Conservation (phyloP, 2,329 filamentous ascomycete genomes). For the Aaosphaeria pasadenensis region DNA sequence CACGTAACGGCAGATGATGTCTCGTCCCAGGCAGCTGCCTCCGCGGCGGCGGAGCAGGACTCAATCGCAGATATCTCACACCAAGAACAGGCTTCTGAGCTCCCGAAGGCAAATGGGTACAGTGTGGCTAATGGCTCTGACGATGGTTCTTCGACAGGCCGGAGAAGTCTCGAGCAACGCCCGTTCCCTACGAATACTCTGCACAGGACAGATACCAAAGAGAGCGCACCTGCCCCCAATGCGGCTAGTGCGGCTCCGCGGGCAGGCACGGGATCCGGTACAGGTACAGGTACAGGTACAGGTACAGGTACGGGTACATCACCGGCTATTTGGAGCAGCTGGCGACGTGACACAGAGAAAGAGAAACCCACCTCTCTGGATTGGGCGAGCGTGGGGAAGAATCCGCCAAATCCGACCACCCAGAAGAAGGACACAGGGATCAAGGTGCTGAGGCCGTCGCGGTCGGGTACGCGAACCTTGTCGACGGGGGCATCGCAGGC, state of each 20-base stretch:
- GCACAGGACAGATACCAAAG: slow-evolving; percentile 18
- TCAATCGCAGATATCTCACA: slow-evolving; percentile 3
- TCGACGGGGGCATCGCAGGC: slow-evolving; percentile 28
- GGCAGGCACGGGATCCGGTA: slow-evolving; percentile 9
- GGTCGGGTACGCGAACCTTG: slow-evolving; percentile 54
- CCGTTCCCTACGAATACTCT: slow-evolving; percentile 16
- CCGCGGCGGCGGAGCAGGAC: slow-evolving; percentile 3
- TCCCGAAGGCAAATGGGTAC: slow-evolving; percentile 12
- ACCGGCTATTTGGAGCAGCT: slow-evolving; percentile 48
- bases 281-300: neutral
- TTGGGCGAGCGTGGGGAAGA: slow-evolving; percentile 53
- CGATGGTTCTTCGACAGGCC: slow-evolving; percentile 24
- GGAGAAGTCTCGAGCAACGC: slow-evolving; percentile 30
- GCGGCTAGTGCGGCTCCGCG: slow-evolving; percentile 17
- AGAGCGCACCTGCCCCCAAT: slow-evolving; percentile 12
- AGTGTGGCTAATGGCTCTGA: slow-evolving; percentile 19
- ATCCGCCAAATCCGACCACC: slow-evolving; percentile 58
- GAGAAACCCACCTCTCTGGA: slow-evolving; percentile 43
- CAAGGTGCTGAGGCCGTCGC: slow-evolving; percentile 84
- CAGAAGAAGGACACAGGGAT: slow-evolving; percentile 72
- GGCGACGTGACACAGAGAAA: slow-evolving; percentile 45
- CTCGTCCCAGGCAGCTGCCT: neutral
- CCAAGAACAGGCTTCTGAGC: neutral
- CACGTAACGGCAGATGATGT: neutral
- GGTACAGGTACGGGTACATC: slow-evolving; percentile 24